A percentile compares a stretch with the other conserved stretches of the same genome.
phyloP scores from a whole-genome alignment of 495 filamentous ascomycete genomes.

The Massariosphaeria phaeospora region DNA sequence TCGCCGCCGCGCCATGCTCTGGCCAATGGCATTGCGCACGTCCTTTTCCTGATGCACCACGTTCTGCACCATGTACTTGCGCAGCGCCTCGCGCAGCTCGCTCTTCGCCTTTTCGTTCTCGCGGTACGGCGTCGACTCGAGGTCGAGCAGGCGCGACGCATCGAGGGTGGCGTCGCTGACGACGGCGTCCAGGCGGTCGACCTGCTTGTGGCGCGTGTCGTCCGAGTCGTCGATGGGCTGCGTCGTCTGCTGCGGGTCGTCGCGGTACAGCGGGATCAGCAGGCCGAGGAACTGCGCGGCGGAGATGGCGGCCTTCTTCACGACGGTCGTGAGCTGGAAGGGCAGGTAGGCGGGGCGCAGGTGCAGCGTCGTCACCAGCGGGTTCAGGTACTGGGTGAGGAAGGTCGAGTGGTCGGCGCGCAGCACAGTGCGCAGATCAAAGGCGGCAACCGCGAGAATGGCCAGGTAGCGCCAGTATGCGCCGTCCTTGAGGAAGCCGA shows the following conservation, averaged over 20 bases:
- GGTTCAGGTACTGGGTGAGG: slow-evolving; percentile 57
- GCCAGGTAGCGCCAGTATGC: slow-evolving; percentile 87
- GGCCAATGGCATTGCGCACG: slow-evolving; percentile 41
- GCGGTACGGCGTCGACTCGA: slow-evolving; percentile 79
- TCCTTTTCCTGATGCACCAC: slow-evolving; percentile 40
- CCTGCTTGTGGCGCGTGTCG: slow-evolving; percentile 42
- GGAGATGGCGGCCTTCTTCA: slow-evolving; percentile 70
- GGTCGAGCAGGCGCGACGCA: slow-evolving; percentile 60
- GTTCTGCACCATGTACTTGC: slow-evolving; percentile 44
- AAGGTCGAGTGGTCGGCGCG: slow-evolving; percentile 56
- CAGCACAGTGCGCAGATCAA: slow-evolving; percentile 71
- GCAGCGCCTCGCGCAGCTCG: slow-evolving; percentile 35
- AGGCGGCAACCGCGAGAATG: slow-evolving; percentile 59
- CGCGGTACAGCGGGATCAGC: slow-evolving; percentile 59
- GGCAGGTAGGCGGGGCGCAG: slow-evolving; percentile 68
- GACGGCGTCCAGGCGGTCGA: slow-evolving; percentile 54
- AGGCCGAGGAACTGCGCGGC: slow-evolving; percentile 88
- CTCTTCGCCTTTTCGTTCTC: slow-evolving; percentile 58
- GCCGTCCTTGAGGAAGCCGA: slow-evolving; percentile 76
- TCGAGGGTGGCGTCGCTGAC: slow-evolving; percentile 60
- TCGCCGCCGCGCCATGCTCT: slow-evolving; percentile 35
- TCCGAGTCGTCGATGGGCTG: slow-evolving; percentile 27
- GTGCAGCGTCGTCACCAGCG: slow-evolving; percentile 49
- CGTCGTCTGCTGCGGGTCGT: slow-evolving; percentile 31
- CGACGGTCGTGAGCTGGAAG: slow-evolving; percentile 77